phyloP scores from a whole-genome alignment of 1,139 yeast species.

The Blastobotrys niveus region DNA sequence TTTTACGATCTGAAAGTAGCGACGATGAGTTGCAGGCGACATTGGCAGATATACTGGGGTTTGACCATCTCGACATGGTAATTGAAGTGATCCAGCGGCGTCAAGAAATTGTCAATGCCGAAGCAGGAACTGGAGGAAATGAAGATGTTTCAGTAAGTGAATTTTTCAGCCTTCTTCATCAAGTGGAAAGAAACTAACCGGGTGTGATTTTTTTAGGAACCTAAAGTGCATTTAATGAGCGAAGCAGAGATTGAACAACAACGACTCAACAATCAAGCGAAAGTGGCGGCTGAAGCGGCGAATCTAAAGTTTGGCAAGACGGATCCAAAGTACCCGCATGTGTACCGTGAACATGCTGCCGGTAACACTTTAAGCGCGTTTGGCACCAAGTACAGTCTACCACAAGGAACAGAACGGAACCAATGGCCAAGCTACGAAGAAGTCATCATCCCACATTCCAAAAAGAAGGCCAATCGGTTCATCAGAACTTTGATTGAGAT shows the following conservation, averaged over 20 bases:
- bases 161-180: not conserved
- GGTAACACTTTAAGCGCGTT: conserved; percentile 67
- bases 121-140: no score
- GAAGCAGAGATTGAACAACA: conserved; percentile 55
- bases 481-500: conserved; percentile 52
- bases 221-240: conserved; percentile 38
- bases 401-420: conserved; percentile 71
- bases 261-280: conserved; percentile 48
- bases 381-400: conserved; percentile 75
- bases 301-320: conserved; percentile 45
- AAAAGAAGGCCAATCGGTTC: conserved; percentile 42
- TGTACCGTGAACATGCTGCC: conserved; percentile 64
- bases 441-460: conserved; percentile 72
- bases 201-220: no score
- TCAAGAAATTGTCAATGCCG: conserved; percentile 5
- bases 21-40: conserved; percentile 64
- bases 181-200: not conserved
- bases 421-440: conserved; percentile 64
- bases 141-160: no score
- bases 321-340: conserved; percentile 73
- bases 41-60: conserved; percentile 75
- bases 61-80: conserved; percentile 75
- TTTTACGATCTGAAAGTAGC: conserved; percentile 34
- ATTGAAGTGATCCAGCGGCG: conserved; percentile 57
- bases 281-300: conserved; percentile 40